A percentile compares a stretch with the other conserved stretches of the same genome.
These are phyloP conservation scores for Inonotus obliquus DNA, from an alignment of 1,284 basidiomycete species.

Conservation along the genomic window DNA sequence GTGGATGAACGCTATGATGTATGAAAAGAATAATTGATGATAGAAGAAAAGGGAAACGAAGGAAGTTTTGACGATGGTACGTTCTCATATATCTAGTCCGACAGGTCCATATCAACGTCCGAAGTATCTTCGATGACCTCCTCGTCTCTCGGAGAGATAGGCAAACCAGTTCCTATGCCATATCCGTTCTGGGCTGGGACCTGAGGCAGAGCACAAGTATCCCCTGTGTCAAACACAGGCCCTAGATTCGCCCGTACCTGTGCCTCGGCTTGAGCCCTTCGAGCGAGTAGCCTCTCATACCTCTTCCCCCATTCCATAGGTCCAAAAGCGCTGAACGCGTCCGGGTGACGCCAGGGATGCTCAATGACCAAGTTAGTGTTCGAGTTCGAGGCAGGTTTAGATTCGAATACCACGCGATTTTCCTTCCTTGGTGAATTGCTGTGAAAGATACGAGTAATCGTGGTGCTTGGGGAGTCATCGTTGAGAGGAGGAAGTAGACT, in stretches of 20 bases:
- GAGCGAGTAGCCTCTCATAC: neutral
- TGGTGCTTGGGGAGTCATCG: neutral
- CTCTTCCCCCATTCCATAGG: slow-evolving; percentile 3
- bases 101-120: slow-evolving; percentile 12
- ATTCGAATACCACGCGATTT: too few relatives aligned
- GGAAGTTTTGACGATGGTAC: too few relatives aligned
- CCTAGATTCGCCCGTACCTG: too few relatives aligned
- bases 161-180: neutral
- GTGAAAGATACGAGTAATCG: neutral
- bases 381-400: neutral
- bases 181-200: neutral
- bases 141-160: too few relatives aligned
- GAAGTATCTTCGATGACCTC: neutral
- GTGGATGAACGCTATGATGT: too few relatives aligned
- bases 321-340: slow-evolving; percentile 14
- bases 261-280: neutral
- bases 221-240: too few relatives aligned
- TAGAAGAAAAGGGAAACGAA: too few relatives aligned
- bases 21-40: too few relatives aligned
- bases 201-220: too few relatives aligned
- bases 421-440: neutral
- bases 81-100: too few relatives aligned
- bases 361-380: neutral
- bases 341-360: slow-evolving; percentile 14
- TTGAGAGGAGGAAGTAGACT: slow-evolving; percentile 32